A percentile compares a stretch with the other conserved stretches of the same genome.
These are phyloP conservation scores for Syzygium grande DNA, from an alignment of 345 rosid genomes.

Conservation along the genomic window DNA sequence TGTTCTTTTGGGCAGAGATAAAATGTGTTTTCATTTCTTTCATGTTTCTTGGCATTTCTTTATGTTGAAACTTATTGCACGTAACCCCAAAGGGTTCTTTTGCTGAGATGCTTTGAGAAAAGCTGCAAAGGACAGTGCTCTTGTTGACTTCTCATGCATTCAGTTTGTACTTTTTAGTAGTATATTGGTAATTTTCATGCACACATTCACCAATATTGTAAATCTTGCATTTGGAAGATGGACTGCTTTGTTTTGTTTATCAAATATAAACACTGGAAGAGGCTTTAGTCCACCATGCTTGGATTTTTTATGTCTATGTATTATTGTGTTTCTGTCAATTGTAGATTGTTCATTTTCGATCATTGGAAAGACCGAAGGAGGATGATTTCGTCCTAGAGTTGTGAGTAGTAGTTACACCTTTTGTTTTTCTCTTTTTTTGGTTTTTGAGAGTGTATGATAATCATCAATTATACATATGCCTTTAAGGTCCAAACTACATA, in stretches of 20 bases:
- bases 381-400: slow-evolving; percentile 82
- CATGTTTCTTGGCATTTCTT: background rate
- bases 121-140: background rate
- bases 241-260: background rate
- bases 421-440: background rate
- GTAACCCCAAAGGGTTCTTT: background rate
- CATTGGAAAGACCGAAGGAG: slow-evolving; percentile 83
- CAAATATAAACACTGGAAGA: background rate
- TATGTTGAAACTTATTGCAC: background rate
- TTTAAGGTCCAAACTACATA: slow-evolving; percentile 78
- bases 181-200: background rate
- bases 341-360: slow-evolving; percentile 82
- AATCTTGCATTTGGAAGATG: background rate
- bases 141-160: background rate
- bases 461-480: slow-evolving; percentile 3
- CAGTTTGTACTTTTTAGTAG: background rate
- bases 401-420: slow-evolving; percentile 37
- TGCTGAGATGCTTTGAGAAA: background rate
- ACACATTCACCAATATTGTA: background rate
- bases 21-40: background rate
- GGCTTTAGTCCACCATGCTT: background rate
- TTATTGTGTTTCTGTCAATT: background rate
- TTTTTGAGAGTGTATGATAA: slow-evolving; percentile 1
- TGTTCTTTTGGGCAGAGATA: background rate
- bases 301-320: background rate